Evolutionary conservation across 768 basidiomycete species (phyloP), one percentile per base, ranked within the genome.

Genomic region (Bullera alba): DNA sequence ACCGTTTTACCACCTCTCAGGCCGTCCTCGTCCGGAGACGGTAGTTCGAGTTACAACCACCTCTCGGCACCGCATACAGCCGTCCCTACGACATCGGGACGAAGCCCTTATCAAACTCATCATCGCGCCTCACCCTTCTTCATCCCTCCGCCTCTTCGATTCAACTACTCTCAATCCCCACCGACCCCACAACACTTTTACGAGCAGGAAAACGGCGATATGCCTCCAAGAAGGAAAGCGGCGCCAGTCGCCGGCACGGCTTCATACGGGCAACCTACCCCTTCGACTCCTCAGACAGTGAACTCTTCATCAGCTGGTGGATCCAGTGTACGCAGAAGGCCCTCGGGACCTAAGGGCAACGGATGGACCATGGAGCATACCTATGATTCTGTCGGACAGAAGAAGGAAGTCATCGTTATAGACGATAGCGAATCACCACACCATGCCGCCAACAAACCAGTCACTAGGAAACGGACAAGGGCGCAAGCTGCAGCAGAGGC

Each of bases 301-400:
- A 22, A 32, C 14, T 52, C 50, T 4, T 28, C 50, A 8, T 26
- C 44, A 17, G 15, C 44, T 16, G 25, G 6, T 25, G 17, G 50
- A 6, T 38, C 50, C 5, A n/a, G n/a, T n/a, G n/a, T n/a, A n/a
- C 12, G 43, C 26, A 46, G 50, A 17, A 55, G 35, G 39, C 19
- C 43, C 25, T 30, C 28, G 8, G 25, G 44, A 5, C 54, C 30
- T 0, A 64, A 65, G 28, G 61, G 58, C 0, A 68, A 65, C 36
- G 66, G 66, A 30, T 68, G 63, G 63, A 65, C 61, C 5, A 61
- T 60, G 51, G 66, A 68, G 49, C 63, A 65, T 36, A 68, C 63
- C 2, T 65, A 59, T 34, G 63, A 65, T 39, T 62, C 60, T 5
- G 53, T 57, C 12, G 66, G 66, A 8, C 51, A 58, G 35, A 52